Evolutionary conservation across 352 stramenopile genomes (phyloP).

Genomic region (Saprolegnia parasitica): DNA sequence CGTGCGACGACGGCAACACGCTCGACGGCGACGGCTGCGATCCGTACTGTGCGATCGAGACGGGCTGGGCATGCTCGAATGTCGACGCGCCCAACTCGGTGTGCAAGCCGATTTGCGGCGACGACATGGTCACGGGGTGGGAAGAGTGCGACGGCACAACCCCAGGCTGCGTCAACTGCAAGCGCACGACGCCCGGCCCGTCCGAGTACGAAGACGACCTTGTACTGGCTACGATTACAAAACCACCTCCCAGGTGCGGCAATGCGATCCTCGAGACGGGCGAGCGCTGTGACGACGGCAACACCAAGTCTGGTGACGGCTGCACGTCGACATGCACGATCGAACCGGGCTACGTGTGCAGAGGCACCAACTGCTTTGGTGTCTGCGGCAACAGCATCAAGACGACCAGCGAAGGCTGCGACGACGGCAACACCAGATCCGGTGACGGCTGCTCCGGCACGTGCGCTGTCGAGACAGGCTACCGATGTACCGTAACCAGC

Average conservation of each 20-base stretch:
- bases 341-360: conserved; percentile 33
- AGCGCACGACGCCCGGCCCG: not conserved
- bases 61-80: conserved; percentile 30
- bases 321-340: conserved; percentile 30
- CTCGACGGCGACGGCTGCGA: conserved; percentile 31
- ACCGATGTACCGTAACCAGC: conserved; percentile 25
- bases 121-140: conserved; percentile 14
- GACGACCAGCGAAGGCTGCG: conserved; percentile 31
- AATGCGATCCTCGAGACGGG: conserved; percentile 28
- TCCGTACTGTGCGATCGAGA: conserved; percentile 26
- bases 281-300: conserved; percentile 35
- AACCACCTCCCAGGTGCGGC: conserved; percentile 24
- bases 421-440: conserved; percentile 31
- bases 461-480: conserved; percentile 32
- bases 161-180: conserved; percentile 15
- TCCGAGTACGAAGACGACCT: not conserved
- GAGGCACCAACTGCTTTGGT: conserved; percentile 20
- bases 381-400: conserved; percentile 34
- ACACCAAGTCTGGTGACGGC: conserved; percentile 29
- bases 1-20: conserved; percentile 34
- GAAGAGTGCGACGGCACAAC: conserved; percentile 21
- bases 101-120: conserved; percentile 28
- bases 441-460: conserved; percentile 31
- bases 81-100: conserved; percentile 25
- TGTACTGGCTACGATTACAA: not conserved